Base-by-base conservation (phyloP, 352 stramenopile genomes). In the Globisporangium rhizosaccharum region DNA sequence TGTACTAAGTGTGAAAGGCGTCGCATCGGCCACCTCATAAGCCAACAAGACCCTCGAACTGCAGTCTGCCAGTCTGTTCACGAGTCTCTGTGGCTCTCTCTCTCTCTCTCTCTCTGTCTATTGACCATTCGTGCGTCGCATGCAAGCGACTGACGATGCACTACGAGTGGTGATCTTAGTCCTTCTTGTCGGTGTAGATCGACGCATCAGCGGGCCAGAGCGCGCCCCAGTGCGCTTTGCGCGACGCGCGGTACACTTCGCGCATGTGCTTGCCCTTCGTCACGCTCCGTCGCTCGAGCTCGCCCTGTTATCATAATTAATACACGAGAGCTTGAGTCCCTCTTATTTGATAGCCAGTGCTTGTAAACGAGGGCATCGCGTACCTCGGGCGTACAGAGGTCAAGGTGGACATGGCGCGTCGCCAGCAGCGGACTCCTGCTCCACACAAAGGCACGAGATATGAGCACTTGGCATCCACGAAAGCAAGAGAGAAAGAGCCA, bases 151-250 rank as follows among this genome's bases (percentile, higher is more conserved):
- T 20, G 11, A 14, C 14, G 7, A 46, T 46, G 18, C 41, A 20
- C 41, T 10, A 51, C 39, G 18, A 17, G 39, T 3, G 8, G 10
- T 46, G 1, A 1, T 17, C 17, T 52, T 49, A 61, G 33, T 78
- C 49, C 63, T 82, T 82, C 49, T 71, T 68, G 56, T 66, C 55
- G 6, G 69, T 70, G 59, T 90, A 92, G 51, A 85, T 75, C 20
- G 73, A 78, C 46, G 76, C 73, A 51, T 92, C 74, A 12, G 74
- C 75, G 6, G 85, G 85, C 85, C 85, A 94, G 15, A 76, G 61
- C 4, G 79, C 81, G 1, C 85, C 85, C 85, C 85, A 94, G 53
- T 92, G 82, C 30, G 82, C 82, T 62, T 94, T 94, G 28, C 85
- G 81, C 17, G 85, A 76, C 28, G 85, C 85, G 51, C 85, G 82